Evolutionary conservation across 495 filamentous ascomycete species (phyloP), one percentile per base, ranked within the genome.

Genomic region (Saxophila tyrrhenica): DNA sequence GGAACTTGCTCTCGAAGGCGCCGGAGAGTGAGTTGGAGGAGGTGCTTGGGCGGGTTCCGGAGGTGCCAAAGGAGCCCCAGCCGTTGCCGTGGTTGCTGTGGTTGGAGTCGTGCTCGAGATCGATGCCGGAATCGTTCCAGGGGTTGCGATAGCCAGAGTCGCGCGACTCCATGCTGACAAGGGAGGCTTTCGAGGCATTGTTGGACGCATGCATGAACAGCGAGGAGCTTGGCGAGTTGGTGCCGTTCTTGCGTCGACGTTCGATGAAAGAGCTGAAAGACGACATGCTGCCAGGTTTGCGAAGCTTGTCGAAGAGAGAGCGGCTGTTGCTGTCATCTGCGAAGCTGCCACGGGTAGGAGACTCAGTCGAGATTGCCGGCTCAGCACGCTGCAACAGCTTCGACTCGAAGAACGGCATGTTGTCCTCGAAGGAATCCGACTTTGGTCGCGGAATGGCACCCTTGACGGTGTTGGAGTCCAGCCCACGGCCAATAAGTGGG

Each of bases 361-460:
- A 92, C 62, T 95, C 89, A 2, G 87, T 89, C 15, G 78, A 75
- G 24, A 66, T 74, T 0, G 84, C 82, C 25, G 81, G 80, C 25
- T 88, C 88, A 10, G 87, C 87, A 63, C 90, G 86, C 68, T 97
- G 94, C 32, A 99, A 76, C 29, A 99, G 72, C 71, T 96, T 96
- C 0, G 89, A 92, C 67, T 95, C 85, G 68, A 99, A 99, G 74
- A 87, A 96, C 23, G 87, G 90, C 25, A 95, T 77, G 39, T 88
- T 90, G 56, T 97, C 94, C 63, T 97, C 92, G 64, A 97, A 99
- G 0, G 92, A 95, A 69, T 99, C 92, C 3, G 92, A 96, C 73
- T 97, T 96, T 48, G 92, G 94, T 44, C 91, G 84, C 0, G 91
- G 89, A 57, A 97, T 91, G 15, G 88, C 83, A 48, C 94, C 92